phyloP scores from a whole-genome alignment of 108 stramenopile species.

The Fragilaria crotonensis region DNA sequence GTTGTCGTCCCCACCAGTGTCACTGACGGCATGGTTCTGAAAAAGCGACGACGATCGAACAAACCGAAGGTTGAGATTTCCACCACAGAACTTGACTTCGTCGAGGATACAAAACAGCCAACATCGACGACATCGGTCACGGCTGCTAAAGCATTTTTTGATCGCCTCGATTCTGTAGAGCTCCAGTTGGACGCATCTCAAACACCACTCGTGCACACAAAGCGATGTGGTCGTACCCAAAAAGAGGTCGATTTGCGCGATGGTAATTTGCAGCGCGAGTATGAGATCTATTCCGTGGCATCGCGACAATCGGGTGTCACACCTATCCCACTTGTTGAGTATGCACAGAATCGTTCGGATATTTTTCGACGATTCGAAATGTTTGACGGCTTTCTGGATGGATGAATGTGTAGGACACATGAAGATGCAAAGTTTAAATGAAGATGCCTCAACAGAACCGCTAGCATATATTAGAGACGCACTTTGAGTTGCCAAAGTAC shows the following conservation, averaged over 20 bases:
- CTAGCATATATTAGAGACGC: too few relatives aligned
- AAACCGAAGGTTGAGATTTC: too few relatives aligned
- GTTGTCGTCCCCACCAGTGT: too few relatives aligned
- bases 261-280: slow-evolving; percentile 14
- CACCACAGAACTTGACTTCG: too few relatives aligned
- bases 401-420: too few relatives aligned
- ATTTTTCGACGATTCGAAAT: slow-evolving; percentile 15
- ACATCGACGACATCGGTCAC: slow-evolving; percentile 6
- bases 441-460: too few relatives aligned
- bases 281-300: slow-evolving; percentile 15
- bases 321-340: slow-evolving; percentile 19
- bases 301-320: slow-evolving; percentile 9
- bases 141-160: slow-evolving; percentile 21
- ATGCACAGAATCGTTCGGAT: slow-evolving; percentile 16
- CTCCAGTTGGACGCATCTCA: slow-evolving; percentile 13
- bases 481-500: slow-evolving; percentile 39
- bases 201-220: slow-evolving; percentile 6
- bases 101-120: slow-evolving; percentile 7
- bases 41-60: too few relatives aligned
- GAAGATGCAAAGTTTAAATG: too few relatives aligned
- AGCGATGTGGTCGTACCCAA: slow-evolving; percentile 14
- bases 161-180: slow-evolving; percentile 17
- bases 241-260: slow-evolving; percentile 9
- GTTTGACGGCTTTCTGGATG: slow-evolving; percentile 33
- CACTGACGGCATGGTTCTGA: too few relatives aligned